Evolutionary conservation across 78 protist genomes (phyloP).

Genomic region (Protostelium mycophagum): DNA sequence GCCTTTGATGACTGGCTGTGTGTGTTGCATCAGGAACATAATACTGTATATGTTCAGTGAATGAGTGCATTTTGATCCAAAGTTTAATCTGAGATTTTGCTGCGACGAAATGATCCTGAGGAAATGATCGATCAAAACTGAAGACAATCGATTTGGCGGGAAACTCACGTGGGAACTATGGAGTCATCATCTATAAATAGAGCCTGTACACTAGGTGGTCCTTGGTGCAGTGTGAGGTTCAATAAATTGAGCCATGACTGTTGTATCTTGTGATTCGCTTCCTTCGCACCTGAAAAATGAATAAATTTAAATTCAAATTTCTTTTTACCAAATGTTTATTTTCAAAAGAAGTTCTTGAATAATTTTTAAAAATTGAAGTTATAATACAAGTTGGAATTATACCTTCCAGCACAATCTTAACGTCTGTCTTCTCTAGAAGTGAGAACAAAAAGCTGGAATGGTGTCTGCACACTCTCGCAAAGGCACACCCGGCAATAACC

Average conservation of each 20-base stretch:
- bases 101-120: no score
- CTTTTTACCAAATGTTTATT: no score
- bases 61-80: no score
- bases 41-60: not conserved
- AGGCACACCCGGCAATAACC: not conserved
- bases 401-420: not conserved
- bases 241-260: not conserved
- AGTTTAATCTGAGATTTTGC: no score
- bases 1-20: not conserved
- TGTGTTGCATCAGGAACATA: not conserved
- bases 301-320: not conserved
- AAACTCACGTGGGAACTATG: not conserved
- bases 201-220: not conserved
- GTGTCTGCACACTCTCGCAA: not conserved
- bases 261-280: not conserved
- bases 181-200: not conserved
- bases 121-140: no score
- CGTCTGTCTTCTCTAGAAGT: not conserved
- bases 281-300: not conserved
- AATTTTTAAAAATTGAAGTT: no score
- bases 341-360: no score
- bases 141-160: no score
- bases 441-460: not conserved
- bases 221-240: not conserved
- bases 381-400: no score